A percentile compares a stretch with the other conserved stretches of the same genome.
Conservation (phyloP, 257 asterid genomes). For the Schizonepeta tenuifolia region DNA sequence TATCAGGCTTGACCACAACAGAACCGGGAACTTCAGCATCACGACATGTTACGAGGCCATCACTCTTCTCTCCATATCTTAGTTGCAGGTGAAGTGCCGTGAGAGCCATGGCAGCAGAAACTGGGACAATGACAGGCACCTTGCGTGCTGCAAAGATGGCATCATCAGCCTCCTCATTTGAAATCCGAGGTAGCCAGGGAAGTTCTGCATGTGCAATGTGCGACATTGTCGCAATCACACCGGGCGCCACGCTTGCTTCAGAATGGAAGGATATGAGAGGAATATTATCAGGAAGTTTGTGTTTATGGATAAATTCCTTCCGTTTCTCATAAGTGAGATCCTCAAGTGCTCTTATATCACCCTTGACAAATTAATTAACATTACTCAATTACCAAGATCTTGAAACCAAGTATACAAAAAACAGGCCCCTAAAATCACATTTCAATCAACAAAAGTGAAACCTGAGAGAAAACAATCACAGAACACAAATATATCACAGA, state of each 20-base stretch:
- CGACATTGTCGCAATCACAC: constrained; percentile 76
- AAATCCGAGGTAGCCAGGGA: constrained; percentile 64
- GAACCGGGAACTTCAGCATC: constrained; percentile 98
- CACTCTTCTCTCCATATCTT: constrained; percentile 94
- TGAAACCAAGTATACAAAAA: not conserved
- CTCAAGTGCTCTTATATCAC: constrained; percentile 84
- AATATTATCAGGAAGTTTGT: constrained; percentile 71
- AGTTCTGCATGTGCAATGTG: constrained; percentile 90
- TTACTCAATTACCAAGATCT: not conserved
- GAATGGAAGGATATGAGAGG: constrained; percentile 87
- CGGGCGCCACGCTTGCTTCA: constrained; percentile 68
- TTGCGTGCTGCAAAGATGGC: constrained; percentile 45
- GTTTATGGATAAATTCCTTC: constrained; percentile 65
- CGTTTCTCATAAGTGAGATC: constrained; percentile 89
- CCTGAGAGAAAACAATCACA: not conserved
- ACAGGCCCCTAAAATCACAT: not conserved
- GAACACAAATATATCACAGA: not conserved
- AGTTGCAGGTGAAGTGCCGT: constrained; percentile 76
- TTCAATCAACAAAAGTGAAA: not conserved
- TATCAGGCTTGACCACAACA: constrained; percentile 70
- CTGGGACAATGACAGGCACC: constrained; percentile 83
- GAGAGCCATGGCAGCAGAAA: constrained; percentile 76
- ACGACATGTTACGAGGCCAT: constrained; percentile 91
- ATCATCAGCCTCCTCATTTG: constrained; percentile 44
- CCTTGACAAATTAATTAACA: constrained; percentile 43